Conservation (phyloP, 768 basidiomycete genomes). For the Artomyces pyxidatus region DNA sequence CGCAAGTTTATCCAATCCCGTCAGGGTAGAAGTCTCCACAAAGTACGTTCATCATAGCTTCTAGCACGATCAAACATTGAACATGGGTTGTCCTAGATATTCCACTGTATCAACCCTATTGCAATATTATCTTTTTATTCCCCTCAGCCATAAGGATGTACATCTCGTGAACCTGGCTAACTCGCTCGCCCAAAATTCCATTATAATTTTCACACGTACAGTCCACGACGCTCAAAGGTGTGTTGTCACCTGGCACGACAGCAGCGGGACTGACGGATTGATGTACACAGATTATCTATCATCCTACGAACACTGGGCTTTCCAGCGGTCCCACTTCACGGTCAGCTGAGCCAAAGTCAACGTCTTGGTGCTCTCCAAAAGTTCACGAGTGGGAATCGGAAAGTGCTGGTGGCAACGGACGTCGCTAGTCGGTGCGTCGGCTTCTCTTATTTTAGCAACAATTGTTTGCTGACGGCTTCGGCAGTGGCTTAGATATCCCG, state of each 20-base stretch:
- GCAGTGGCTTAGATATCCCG: conserved; percentile 90
- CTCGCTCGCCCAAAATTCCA: conserved; percentile 82
- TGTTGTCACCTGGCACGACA: too few relatives aligned
- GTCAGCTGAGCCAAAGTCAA: conserved; percentile 89
- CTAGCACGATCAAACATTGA: neutral
- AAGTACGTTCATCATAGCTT: too few relatives aligned
- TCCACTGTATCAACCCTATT: conserved; percentile 92
- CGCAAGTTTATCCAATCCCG: conserved; percentile 89
- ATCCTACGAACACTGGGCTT: conserved; percentile 88
- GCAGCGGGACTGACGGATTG: too few relatives aligned
- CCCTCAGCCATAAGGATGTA: conserved; percentile 85
- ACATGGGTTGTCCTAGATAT: conserved; percentile 49
- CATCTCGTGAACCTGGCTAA: conserved; percentile 86
- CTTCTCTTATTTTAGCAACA: too few relatives aligned
- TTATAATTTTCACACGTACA: conserved; percentile 94
- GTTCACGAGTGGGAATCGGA: conserved; percentile 92
- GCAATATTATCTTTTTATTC: conserved; percentile 94
- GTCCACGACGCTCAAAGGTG: conserved; percentile 87
- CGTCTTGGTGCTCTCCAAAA: conserved; percentile 89
- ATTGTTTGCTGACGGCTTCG: neutral
- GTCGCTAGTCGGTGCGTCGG: conserved; percentile 82
- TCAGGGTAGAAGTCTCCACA: conserved; percentile 84
- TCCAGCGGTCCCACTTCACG: conserved; percentile 92
- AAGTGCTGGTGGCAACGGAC: conserved; percentile 91
- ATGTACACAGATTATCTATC: conserved; percentile 81